Percentiles rank a stretch among this genome's conserved stretches.
These are phyloP conservation scores for Kwoniella newhampshirensis DNA, from an alignment of 768 basidiomycete species.

Conservation along the genomic window DNA sequence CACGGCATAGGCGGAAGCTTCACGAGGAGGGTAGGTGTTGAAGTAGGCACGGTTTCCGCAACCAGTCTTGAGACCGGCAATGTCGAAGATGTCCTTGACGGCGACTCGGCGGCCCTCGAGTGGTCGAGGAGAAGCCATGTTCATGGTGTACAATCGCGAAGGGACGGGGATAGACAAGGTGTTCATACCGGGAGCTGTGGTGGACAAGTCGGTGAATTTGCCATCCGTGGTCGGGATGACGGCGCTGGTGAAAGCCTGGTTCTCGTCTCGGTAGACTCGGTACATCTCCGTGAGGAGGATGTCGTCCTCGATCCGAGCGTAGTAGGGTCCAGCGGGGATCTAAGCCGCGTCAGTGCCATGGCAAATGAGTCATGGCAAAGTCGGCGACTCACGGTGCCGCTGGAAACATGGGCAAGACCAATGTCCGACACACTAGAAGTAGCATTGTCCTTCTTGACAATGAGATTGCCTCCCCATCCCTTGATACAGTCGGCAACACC, in stretches of 20 bases:
- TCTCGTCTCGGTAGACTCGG: slow-evolving; percentile 35
- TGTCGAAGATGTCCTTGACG: slow-evolving; percentile 57
- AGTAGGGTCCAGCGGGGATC: slow-evolving; percentile 42
- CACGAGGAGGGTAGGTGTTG: slow-evolving; percentile 53
- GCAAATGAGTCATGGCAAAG: neutral
- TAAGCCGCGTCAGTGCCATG: neutral
- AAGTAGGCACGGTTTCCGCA: slow-evolving; percentile 55
- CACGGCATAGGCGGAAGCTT: slow-evolving; percentile 56
- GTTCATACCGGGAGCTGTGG: slow-evolving; percentile 27
- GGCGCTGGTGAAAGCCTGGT: slow-evolving; percentile 38
- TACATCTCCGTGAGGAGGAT: slow-evolving; percentile 36
- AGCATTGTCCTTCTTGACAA: slow-evolving; percentile 27
- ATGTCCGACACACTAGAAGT: slow-evolving; percentile 25
- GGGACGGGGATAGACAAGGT: slow-evolving; percentile 58
- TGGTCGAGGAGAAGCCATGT: slow-evolving; percentile 38
- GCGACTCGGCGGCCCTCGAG: slow-evolving; percentile 60
- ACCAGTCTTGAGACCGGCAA: slow-evolving; percentile 54
- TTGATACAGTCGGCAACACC: no score
- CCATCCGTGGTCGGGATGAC: slow-evolving; percentile 19
- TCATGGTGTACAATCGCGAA: slow-evolving; percentile 56
- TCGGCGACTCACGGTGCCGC: slow-evolving; percentile 14
- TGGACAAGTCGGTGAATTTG: slow-evolving; percentile 25
- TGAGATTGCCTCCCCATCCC: no score
- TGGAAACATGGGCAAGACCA: slow-evolving; percentile 20
- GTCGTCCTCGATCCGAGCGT: slow-evolving; percentile 15